A percentile compares a stretch with the other conserved stretches of the same genome.
Evolutionary conservation across 805 yeast genomes (phyloP).

Genomic region (Saccharomycopsis amapae): DNA sequence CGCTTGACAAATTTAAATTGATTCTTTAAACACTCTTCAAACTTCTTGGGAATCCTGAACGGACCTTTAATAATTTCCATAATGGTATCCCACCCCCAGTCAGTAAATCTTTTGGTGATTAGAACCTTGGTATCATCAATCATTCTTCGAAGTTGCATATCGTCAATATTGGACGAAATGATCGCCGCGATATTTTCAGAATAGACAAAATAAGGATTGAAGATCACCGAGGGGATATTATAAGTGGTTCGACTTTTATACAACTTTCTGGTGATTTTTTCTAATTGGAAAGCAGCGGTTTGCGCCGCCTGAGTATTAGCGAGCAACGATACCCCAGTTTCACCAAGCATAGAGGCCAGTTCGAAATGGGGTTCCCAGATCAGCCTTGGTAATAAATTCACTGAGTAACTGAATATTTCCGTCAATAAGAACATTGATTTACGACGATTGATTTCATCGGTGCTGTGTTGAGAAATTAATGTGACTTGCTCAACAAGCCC

Average conservation of each 20-base stretch:
- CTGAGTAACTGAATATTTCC: slow-evolving; percentile 50
- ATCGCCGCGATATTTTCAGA: slow-evolving; percentile 21
- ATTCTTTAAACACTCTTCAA: slow-evolving; percentile 70
- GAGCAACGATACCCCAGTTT: slow-evolving; percentile 5
- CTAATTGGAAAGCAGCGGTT: slow-evolving; percentile 41
- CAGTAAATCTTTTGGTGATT: slow-evolving; percentile 66
- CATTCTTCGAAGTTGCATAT: slow-evolving; percentile 56
- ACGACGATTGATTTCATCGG: slow-evolving; percentile 39
- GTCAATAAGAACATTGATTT: slow-evolving; percentile 62
- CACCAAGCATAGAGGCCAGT: slow-evolving; percentile 1
- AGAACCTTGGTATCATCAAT: slow-evolving; percentile 64
- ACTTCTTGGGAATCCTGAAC: slow-evolving; percentile 55
- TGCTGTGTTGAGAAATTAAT: slow-evolving; percentile 34
- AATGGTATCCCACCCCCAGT: slow-evolving; percentile 84
- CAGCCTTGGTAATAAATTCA: slow-evolving; percentile 46
- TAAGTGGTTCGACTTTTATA: slow-evolving; percentile 32
- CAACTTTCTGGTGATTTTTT: slow-evolving; percentile 35
- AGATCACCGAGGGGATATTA: slow-evolving; percentile 15
- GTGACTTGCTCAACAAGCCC: slow-evolving; percentile 45
- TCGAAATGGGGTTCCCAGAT: slow-evolving; percentile 25
- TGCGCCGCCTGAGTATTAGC: slow-evolving; percentile 26
- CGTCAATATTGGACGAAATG: slow-evolving; percentile 40
- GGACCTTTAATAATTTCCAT: slow-evolving; percentile 78
- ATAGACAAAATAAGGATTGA: slow-evolving; percentile 20
- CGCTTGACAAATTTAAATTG: slow-evolving; percentile 78